Evolutionary conservation across 2,329 filamentous ascomycete species (phyloP), one percentile per base, ranked within the genome.

Genomic region (Teratosphaeria gauchensis): DNA sequence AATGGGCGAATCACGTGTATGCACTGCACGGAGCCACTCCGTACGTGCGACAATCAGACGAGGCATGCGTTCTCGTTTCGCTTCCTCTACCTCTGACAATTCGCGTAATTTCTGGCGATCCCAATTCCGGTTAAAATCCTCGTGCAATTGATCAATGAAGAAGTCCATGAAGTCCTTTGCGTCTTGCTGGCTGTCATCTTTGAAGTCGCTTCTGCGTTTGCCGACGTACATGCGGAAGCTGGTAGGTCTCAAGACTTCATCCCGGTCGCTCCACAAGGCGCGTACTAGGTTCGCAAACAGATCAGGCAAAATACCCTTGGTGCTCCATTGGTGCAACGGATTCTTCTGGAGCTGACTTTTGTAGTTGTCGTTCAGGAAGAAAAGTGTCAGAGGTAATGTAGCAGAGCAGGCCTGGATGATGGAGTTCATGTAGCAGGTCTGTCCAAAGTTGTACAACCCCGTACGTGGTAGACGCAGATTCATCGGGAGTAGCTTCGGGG

Each of bases 361-460:
- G 74, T 74, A 89, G 68, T 69, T 87, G 69, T 77, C 87, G 77
- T 75, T 84, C 71, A 74, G 82, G 77, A 81, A 96, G 81, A 75
- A 84, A 74, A 69, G 83, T 69, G 81, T 83, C 51, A 87, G 73
- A 19, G 80, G 77, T 8, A 80, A 75, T 0, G 91, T 92, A 1
- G 86, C 87, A 59, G 89, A 88, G 19, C 96, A 76, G 61, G 88
- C 88, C 73, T 97, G 92, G 30, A 97, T 78, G 0, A 87, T 86
- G n/a, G 90, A 87, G 73, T 96, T 96, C 79, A 94, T 91, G 70
- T 96, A 96, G 71, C 92, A 96, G 64, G 88, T 92, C 53, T 88
- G 86, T 1, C 85, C 84, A 48, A 90, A 89, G 66, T 96, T 96
- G 59, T 84, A 77, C 12, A 96, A 79, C 0, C 92, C 92, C 11